Evolutionary conservation across 1,284 basidiomycete species (phyloP), one percentile per base, ranked within the genome.

Genomic region (Mrakiaceae sp.): DNA sequence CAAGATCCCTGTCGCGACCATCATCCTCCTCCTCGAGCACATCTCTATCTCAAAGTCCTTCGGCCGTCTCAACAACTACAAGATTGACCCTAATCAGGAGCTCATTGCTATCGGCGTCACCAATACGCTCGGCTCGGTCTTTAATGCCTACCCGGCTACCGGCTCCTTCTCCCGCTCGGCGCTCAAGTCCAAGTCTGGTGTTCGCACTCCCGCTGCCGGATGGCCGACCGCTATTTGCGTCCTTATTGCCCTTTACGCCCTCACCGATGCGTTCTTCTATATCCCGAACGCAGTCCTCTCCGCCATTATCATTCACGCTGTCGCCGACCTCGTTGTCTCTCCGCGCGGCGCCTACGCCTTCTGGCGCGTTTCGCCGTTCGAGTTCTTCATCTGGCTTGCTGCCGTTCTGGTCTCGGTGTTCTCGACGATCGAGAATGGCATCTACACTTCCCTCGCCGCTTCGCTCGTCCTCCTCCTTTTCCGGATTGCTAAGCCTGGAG

Each of bases 131-230:
- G 90, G 91, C 12, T 87, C 87, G 7, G 80, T 87, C 69, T 96
- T 97, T 75, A 83, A 84, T 66, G 95, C 91, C 2, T 98, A 97
- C 76, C 93, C 95, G 7, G 91, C 94, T 0, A 98, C 96, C 7
- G 96, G 95, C 12, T 98, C 94, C 0, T 98, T 98, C 82, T 97
- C 93, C 51, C 90, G 95, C 49, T 91, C 93, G 3, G 95, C 95
- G 0, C 81, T 98, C 75, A 93, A 97, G 78, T 87, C 90, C 63
- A 96, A 96, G 78, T 94, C 90, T 0, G 95, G 95, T 67, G 95
- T 98, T 27, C 87, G 95, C 68, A 97, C 95, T 6, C 96, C 95
- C 5, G 80, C 88, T 12, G 93, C 90, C 7, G 95, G 96, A 71
- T 83, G 95, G 71, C 76, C 90, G 70, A 90, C 90, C 11, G 88